Conservation (phyloP, 1,284 basidiomycete species). For the Cystobasidium pallidum region DNA sequence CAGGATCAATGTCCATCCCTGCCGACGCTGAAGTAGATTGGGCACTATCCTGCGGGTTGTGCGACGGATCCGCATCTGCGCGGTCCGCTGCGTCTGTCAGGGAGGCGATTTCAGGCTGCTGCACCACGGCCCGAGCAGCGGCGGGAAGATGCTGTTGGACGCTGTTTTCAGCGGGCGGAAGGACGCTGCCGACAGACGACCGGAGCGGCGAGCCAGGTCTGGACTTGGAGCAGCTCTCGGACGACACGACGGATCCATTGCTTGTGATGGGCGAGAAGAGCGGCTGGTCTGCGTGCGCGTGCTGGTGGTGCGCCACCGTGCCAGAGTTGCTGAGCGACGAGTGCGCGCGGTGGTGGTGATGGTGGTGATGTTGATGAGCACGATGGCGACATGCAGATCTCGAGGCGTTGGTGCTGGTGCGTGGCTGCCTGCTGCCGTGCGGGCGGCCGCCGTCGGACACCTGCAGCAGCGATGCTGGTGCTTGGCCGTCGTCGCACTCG, state of each 20-base stretch:
- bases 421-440: not conserved
- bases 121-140: not conserved
- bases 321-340: not conserved
- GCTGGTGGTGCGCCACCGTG: not conserved
- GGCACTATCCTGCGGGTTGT: not conserved
- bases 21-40: not conserved
- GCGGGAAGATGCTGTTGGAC: not conserved
- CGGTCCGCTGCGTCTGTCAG: not conserved
- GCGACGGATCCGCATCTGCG: not conserved
- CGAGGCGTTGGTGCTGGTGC: not conserved
- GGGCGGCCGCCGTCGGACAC: not conserved
- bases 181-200: slow-evolving; percentile 1
- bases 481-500: not conserved
- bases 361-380: not conserved
- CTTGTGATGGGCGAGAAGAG: slow-evolving; percentile 4
- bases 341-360: not conserved
- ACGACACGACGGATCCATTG: slow-evolving; percentile 9
- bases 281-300: not conserved
- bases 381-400: not conserved
- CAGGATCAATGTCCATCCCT: not conserved
- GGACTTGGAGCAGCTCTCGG: not conserved
- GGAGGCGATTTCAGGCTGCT: not conserved
- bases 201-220: not conserved
- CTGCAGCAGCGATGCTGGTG: not conserved
- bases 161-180: slow-evolving; percentile 1